phyloP scores from a whole-genome alignment of 2,329 filamentous ascomycete species.

The Chrysoporthe puriensis region DNA sequence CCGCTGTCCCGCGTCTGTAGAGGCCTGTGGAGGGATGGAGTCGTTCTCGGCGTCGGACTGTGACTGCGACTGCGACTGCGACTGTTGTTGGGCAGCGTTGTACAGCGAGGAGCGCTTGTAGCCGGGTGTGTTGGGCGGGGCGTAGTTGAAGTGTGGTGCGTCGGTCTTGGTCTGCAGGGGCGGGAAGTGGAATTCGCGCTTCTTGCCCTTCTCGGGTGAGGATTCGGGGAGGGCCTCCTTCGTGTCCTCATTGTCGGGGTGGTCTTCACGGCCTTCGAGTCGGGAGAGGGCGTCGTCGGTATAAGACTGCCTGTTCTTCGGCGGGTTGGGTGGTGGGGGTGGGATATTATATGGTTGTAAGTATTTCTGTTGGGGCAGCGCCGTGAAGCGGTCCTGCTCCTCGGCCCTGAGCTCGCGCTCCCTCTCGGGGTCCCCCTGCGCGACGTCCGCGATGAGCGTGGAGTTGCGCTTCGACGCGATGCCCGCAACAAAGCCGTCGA shows the following conservation, averaged over 20 bases:
- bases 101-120: constrained; percentile 36
- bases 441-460: constrained; percentile 79
- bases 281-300: constrained; percentile 52
- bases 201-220: constrained; percentile 40
- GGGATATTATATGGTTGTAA: constrained; percentile 57
- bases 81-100: constrained; percentile 23
- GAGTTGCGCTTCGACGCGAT: constrained; percentile 88
- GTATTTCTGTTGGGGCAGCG: constrained; percentile 72
- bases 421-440: constrained; percentile 75
- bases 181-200: constrained; percentile 62
- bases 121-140: constrained; percentile 51
- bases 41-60: constrained; percentile 18
- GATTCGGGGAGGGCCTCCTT: constrained; percentile 33
- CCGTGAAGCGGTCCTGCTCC: constrained; percentile 82
- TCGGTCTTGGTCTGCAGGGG: constrained; percentile 52
- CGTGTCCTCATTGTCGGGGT: constrained; percentile 45
- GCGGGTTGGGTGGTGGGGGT: constrained; percentile 32
- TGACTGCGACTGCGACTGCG: constrained; percentile 24
- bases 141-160: constrained; percentile 61
- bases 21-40: constrained; percentile 24
- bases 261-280: constrained; percentile 53
- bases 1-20: neutral
- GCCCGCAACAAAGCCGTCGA: constrained; percentile 85
- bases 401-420: constrained; percentile 80
- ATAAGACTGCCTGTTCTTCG: constrained; percentile 33